These are phyloP conservation scores for Fragilariopsis cylindrus DNA, from an alignment of 108 stramenopile species.

Conservation along the genomic window DNA sequence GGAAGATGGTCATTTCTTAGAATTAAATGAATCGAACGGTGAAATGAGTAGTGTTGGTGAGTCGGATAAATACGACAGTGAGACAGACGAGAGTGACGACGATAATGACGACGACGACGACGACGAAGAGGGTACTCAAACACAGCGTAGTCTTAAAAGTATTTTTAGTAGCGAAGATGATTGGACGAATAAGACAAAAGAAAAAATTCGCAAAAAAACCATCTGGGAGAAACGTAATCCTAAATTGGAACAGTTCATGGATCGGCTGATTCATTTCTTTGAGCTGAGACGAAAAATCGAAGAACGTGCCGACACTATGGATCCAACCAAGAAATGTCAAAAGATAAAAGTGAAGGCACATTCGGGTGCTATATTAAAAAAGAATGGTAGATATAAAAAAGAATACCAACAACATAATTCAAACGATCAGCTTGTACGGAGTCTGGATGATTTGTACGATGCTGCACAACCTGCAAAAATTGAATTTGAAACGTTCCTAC, in stretches of 20 bases:
- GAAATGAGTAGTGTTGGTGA: constrained; percentile 20
- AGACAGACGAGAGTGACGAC: not conserved
- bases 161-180: constrained; percentile 2
- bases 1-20: not conserved
- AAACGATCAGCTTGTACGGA: constrained; percentile 21
- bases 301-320: constrained; percentile 26
- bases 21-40: not conserved
- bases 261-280: constrained; percentile 37
- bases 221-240: constrained; percentile 25
- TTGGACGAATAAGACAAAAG: not conserved
- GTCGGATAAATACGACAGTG: constrained; percentile 8
- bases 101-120: not conserved
- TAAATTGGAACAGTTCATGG: constrained; percentile 38
- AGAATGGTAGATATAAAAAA: constrained; percentile 26
- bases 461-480: constrained; percentile 21
- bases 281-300: constrained; percentile 33
- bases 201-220: not conserved
- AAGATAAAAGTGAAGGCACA: constrained; percentile 27
- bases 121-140: constrained; percentile 11
- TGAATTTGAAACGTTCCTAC: constrained; percentile 21
- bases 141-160: constrained; percentile 10
- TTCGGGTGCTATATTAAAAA: constrained; percentile 24
- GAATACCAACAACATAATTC: constrained; percentile 32
- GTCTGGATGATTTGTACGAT: constrained; percentile 37
- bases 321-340: constrained; percentile 29